Evolutionary conservation across 805 yeast species (phyloP).

Genomic region (Hemisphaericaspora nanyangensis): DNA sequence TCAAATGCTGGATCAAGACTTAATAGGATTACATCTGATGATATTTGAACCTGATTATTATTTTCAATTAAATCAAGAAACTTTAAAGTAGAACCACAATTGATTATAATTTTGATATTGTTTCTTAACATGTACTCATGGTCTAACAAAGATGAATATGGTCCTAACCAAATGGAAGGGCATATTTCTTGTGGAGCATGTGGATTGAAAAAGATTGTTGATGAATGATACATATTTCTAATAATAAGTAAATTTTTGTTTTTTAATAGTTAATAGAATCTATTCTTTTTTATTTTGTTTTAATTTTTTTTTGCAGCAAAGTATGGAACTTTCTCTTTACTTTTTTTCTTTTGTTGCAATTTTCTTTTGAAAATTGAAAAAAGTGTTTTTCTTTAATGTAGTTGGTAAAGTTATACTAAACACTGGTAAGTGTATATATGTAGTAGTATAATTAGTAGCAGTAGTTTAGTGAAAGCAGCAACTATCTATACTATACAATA

Average conservation of each 20-base stretch:
- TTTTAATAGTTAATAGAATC: background rate
- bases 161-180: conserved; percentile 28
- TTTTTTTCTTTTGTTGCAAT: background rate
- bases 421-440: no score
- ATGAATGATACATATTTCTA: background rate
- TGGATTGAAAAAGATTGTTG: conserved; percentile 10
- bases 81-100: conserved; percentile 30
- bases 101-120: conserved; percentile 35
- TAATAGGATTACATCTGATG: conserved; percentile 35
- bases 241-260: background rate
- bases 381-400: no score
- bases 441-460: no score
- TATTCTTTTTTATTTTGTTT: background rate
- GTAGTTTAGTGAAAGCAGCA: no score
- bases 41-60: conserved; percentile 16
- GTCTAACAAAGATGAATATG: conserved; percentile 11
- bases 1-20: conserved; percentile 34
- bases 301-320: conserved; percentile 1
- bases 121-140: conserved; percentile 15
- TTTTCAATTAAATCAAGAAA: conserved; percentile 25
- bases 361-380: no score
- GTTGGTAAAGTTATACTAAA: no score
- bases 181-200: conserved; percentile 19
- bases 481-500: no score
- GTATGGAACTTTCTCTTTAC: background rate